Conservation (phyloP, 2,329 filamentous ascomycete genomes). For the Penicillium brevicompactum region DNA sequence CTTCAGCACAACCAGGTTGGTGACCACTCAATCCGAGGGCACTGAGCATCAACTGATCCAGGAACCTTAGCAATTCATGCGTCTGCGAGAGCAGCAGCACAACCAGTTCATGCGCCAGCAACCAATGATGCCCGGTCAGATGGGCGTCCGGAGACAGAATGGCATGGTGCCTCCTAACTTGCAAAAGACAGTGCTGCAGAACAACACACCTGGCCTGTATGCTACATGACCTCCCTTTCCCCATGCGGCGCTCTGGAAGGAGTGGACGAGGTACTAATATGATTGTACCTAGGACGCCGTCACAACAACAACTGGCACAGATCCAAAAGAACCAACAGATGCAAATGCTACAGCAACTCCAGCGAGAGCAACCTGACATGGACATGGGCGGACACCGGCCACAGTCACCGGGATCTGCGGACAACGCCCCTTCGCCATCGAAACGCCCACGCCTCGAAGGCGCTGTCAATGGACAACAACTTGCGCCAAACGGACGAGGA, state of each 20-base stretch:
- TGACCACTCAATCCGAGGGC: conserved; percentile 6
- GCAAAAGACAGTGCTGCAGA: conserved; percentile 75
- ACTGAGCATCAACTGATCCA: conserved; percentile 16
- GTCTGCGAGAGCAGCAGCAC: conserved; percentile 73
- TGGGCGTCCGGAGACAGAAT: conserved; percentile 53
- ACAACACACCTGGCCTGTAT: conserved; percentile 57
- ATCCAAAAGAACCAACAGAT: conserved; percentile 61
- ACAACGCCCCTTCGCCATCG: conserved; percentile 88
- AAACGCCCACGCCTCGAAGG: conserved; percentile 84
- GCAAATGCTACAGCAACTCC: conserved; percentile 76
- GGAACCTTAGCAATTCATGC: conserved; percentile 60
- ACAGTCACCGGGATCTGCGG: conserved; percentile 77
- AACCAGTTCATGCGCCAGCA: conserved; percentile 76
- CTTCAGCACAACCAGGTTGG: conserved; percentile 77
- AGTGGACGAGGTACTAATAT: conserved; percentile 24
- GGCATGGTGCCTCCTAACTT: conserved; percentile 50
- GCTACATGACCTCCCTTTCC: conserved; percentile 17
- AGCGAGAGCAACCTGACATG: conserved; percentile 82
- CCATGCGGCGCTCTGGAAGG: conserved; percentile 1
- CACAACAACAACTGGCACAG: conserved; percentile 65
- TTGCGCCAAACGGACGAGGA: conserved; percentile 73
- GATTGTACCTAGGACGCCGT: conserved; percentile 53
- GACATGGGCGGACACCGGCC: conserved; percentile 80
- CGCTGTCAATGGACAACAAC: conserved; percentile 73
- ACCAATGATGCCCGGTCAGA: conserved; percentile 59